A percentile compares a stretch with the other conserved stretches of the same genome.
phyloP scores from a whole-genome alignment of 805 yeast genomes.

The Suhomyces vadensis region DNA sequence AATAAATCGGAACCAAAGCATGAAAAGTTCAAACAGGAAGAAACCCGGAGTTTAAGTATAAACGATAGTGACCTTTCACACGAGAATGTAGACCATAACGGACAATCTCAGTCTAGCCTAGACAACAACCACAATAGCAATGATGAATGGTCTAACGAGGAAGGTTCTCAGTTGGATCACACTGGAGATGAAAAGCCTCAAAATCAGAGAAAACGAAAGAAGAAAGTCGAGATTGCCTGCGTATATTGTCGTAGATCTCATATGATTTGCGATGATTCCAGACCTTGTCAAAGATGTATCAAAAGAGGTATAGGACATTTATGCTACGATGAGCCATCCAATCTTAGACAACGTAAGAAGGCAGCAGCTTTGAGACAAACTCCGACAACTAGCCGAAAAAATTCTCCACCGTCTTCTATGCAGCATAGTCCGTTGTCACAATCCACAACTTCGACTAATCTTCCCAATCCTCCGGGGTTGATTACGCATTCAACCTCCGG shows the following conservation, averaged over 20 bases:
- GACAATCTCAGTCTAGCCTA: no score
- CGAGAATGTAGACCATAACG: no score
- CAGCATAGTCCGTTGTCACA: slow-evolving; percentile 7
- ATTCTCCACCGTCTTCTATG: not conserved
- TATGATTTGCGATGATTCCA: slow-evolving; percentile 82
- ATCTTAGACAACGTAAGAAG: slow-evolving; percentile 41
- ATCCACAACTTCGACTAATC: slow-evolving; percentile 2
- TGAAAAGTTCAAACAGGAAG: slow-evolving; percentile 1
- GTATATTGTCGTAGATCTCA: slow-evolving; percentile 91
- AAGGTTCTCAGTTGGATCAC: not conserved
- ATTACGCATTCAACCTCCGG: slow-evolving; percentile 2
- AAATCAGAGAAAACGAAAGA: slow-evolving; percentile 37
- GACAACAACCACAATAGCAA: not conserved
- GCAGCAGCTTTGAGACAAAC: slow-evolving; percentile 26
- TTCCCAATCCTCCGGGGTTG: slow-evolving; percentile 5
- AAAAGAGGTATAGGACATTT: slow-evolving; percentile 86
- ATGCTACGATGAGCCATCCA: slow-evolving; percentile 72
- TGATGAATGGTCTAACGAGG: slow-evolving; percentile 4
- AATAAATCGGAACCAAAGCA: not conserved
- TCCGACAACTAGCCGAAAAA: slow-evolving; percentile 6
- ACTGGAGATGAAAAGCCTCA: slow-evolving; percentile 6
- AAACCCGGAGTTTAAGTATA: slow-evolving; percentile 3
- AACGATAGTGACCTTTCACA: slow-evolving; percentile 1
- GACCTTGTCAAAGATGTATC: slow-evolving; percentile 80
- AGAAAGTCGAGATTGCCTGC: slow-evolving; percentile 70